Conservation (phyloP, 192 early-diverging fungal species). For the Spizellomyces punctatus region DNA sequence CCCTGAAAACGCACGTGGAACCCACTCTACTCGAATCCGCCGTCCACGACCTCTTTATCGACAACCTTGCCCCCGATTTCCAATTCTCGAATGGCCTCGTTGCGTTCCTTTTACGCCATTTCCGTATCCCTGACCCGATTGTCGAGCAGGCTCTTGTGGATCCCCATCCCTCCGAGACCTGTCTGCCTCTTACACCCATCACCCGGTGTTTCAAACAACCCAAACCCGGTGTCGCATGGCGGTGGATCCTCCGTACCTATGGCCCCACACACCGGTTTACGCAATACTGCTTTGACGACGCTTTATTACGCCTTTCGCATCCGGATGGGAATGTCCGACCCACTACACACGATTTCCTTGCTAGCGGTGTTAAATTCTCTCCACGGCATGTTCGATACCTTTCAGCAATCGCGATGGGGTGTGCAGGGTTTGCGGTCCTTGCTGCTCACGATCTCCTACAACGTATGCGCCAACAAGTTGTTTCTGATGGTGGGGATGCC, state of each 20-base stretch:
- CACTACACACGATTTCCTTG: slow-evolving; percentile 23
- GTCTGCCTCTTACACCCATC: background rate
- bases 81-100: slow-evolving; percentile 18
- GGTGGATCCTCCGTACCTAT: slow-evolving; percentile 30
- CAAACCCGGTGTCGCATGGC: slow-evolving; percentile 15
- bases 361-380: slow-evolving; percentile 16
- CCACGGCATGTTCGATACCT: slow-evolving; percentile 27
- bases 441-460: slow-evolving; percentile 28
- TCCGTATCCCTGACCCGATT: slow-evolving; percentile 13
- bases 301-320: slow-evolving; percentile 13
- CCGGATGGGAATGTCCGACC: slow-evolving; percentile 13
- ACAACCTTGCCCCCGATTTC: slow-evolving; percentile 29
- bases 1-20: slow-evolving; percentile 9
- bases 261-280: slow-evolving; percentile 30
- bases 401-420: slow-evolving; percentile 13
- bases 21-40: background rate
- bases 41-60: slow-evolving; percentile 15
- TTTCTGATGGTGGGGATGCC: background rate
- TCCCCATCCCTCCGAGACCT: background rate
- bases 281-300: slow-evolving; percentile 27
- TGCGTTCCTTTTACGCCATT: slow-evolving; percentile 14
- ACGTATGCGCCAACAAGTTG: slow-evolving; percentile 16
- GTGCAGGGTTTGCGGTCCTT: slow-evolving; percentile 7
- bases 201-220: background rate
- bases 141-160: slow-evolving; percentile 8